Evolutionary conservation across 106 monocot species (phyloP).

Genomic region (Allium cepa): DNA sequence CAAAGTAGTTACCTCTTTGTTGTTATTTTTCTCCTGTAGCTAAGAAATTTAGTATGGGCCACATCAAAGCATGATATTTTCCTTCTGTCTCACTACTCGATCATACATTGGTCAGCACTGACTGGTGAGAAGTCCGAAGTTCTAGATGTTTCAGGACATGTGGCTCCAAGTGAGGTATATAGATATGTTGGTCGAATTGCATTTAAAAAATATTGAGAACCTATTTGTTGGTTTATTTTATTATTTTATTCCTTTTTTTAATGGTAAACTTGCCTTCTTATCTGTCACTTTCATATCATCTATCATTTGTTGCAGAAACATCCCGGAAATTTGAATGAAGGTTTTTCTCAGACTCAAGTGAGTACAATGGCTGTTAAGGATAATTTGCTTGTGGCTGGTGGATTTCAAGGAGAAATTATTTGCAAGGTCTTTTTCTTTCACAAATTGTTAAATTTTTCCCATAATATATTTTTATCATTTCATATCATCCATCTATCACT

Average conservation of each 20-base stretch:
- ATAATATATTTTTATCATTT: too few species aligned
- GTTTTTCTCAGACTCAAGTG: slow-evolving; percentile 65
- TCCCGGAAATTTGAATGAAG: slow-evolving; percentile 63
- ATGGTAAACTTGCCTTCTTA: too few species aligned
- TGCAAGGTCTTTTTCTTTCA: slow-evolving; percentile 31
- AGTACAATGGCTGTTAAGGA: slow-evolving; percentile 63
- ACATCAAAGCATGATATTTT: background rate
- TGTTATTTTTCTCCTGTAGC: background rate
- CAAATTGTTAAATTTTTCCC: too few species aligned
- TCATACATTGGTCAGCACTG: background rate
- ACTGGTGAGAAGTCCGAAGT: background rate
- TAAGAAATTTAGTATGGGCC: background rate
- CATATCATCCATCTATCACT: too few species aligned
- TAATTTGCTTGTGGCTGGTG: slow-evolving; percentile 57
- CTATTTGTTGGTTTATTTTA: too few species aligned
- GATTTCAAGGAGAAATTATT: slow-evolving; percentile 70
- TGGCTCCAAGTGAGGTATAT: background rate
- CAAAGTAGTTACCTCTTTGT: too few species aligned
- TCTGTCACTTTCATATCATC: background rate
- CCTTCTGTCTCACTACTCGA: background rate
- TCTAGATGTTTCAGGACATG: slow-evolving; percentile 1
- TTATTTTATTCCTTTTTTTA: too few species aligned
- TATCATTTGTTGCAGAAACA: slow-evolving; percentile 32
- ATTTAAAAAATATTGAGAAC: too few species aligned
- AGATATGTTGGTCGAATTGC: too few species aligned